These are phyloP conservation scores for Claviceps lovelessii DNA, from an alignment of 2,329 filamentous ascomycete genomes.

Conservation along the genomic window DNA sequence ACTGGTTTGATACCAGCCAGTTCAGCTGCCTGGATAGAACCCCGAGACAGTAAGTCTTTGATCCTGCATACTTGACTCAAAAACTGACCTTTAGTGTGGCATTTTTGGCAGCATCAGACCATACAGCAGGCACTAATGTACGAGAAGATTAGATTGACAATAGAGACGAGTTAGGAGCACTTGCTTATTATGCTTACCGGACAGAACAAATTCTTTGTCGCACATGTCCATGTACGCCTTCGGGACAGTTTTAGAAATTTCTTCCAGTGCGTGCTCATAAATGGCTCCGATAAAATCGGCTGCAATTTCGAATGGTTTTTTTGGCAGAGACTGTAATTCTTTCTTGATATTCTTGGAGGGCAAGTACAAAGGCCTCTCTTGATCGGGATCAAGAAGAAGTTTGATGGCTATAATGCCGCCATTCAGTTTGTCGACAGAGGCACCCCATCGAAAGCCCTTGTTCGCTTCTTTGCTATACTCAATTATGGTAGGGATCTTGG, in stretches of 20 bases:
- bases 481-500: conserved; percentile 17
- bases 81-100: conserved; percentile 21
- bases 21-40: conserved; percentile 18
- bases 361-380: conserved; percentile 7
- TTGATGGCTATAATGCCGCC: conserved; percentile 9
- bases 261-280: conserved; percentile 21
- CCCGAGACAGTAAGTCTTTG: neutral
- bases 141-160: neutral
- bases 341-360: neutral
- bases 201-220: conserved; percentile 23
- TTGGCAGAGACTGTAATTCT: conserved; percentile 6
- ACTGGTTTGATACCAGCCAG: conserved; percentile 28
- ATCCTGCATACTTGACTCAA: neutral
- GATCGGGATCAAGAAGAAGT: conserved; percentile 8
- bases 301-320: conserved; percentile 6
- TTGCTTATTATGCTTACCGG: conserved; percentile 19
- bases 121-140: conserved; percentile 42
- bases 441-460: conserved; percentile 21
- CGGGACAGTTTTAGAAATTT: conserved; percentile 17
- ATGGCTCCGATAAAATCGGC: conserved; percentile 5
- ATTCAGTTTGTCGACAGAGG: neutral
- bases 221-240: conserved; percentile 7
- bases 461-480: conserved; percentile 21
- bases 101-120: conserved; percentile 39
- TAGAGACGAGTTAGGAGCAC: neutral